Base-by-base conservation (phyloP, 2,329 filamentous ascomycete species). In the Cercospora janseana region DNA sequence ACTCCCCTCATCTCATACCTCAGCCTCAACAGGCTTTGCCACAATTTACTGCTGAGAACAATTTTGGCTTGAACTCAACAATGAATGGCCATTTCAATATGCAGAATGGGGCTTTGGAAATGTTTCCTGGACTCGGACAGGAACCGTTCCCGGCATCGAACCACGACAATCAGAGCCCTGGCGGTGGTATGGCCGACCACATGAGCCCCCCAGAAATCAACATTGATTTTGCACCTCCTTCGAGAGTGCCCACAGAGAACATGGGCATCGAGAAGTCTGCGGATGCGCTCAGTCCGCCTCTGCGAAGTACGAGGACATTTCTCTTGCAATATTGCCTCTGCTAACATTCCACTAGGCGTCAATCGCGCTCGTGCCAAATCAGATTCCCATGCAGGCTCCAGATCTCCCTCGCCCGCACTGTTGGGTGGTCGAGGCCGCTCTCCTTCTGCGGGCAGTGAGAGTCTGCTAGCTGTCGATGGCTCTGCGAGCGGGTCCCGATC, bases 161-260 rank as follows among this genome's bases (percentile, higher is more conserved):
- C 43, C 76, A 47, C 73, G 76, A 57, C 70, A 76, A 47, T 6
- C 58, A 57, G 20, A 66, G 63, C 38, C 64, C 63, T n/a, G 58
- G 59, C 23, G 86, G 91, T 66, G 80, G 82, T 4, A 83, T 80
- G 65, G 82, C 80, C 37, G 81, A 84, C 42, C 79, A 87, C 59
- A 93, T 95, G 85, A 86, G 86, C 3, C 88, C 91, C n/a, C 91
- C 91, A 0, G 88, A 91, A 44, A 96, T 96, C 70, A 95, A 93
- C 65, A 93, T 96, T 61, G 88, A 95, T 66, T 90, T 88, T 68
- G 91, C 90, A 12, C 91, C 91, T 18, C 84, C 84, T 6, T 74
- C 79, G 51, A 81, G 81, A 62, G 54, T 54, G 15, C 57, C 61
- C 2, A 54, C 57, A 12, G 57, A 60, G 26, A 57, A 59, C 29